A percentile compares a stretch with the other conserved stretches of the same genome.
Conservation (phyloP, 1,139 yeast species). For the Scheffersomyces illinoinensis region DNA sequence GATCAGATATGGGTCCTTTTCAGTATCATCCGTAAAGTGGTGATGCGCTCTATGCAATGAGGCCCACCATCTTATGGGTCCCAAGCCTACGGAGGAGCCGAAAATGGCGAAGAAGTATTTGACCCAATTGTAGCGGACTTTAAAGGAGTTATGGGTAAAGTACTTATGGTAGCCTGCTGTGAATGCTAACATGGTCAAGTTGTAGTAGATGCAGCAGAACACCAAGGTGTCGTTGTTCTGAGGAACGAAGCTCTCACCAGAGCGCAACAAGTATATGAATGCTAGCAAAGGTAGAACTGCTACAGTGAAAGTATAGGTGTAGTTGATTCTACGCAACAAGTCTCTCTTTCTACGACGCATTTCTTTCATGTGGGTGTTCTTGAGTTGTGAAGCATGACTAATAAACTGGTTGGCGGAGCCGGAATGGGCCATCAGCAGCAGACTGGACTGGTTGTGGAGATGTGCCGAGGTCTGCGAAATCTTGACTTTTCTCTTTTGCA, state of each 20-base stretch:
- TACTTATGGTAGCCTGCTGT: slow-evolving; percentile 66
- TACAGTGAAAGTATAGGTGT: slow-evolving; percentile 17
- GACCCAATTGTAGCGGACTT: slow-evolving; percentile 31
- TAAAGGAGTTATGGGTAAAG: slow-evolving; percentile 62
- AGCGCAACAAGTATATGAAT: slow-evolving; percentile 14
- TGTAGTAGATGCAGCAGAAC: slow-evolving; percentile 38
- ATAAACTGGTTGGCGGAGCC: slow-evolving; percentile 12
- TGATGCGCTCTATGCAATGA: slow-evolving; percentile 71
- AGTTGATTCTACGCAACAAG: slow-evolving; percentile 23
- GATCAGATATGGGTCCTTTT: slow-evolving; percentile 65
- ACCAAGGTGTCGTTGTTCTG: slow-evolving; percentile 26
- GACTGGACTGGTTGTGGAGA: not conserved
- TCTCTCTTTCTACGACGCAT: slow-evolving; percentile 24
- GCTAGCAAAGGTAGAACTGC: slow-evolving; percentile 23
- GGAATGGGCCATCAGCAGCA: not conserved
- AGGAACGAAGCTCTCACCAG: slow-evolving; percentile 17
- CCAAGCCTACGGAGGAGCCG: slow-evolving; percentile 64
- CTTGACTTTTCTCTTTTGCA: slow-evolving; percentile 21
- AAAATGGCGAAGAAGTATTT: slow-evolving; percentile 50
- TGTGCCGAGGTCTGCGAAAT: not conserved
- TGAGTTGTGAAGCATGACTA: slow-evolving; percentile 25
- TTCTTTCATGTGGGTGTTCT: slow-evolving; percentile 17
- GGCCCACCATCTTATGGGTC: slow-evolving; percentile 64
- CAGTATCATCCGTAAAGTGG: slow-evolving; percentile 62
- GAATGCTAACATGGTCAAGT: slow-evolving; percentile 42